Evolutionary conservation across 306 rosid species (phyloP).

Genomic region (Argentina anserina): DNA sequence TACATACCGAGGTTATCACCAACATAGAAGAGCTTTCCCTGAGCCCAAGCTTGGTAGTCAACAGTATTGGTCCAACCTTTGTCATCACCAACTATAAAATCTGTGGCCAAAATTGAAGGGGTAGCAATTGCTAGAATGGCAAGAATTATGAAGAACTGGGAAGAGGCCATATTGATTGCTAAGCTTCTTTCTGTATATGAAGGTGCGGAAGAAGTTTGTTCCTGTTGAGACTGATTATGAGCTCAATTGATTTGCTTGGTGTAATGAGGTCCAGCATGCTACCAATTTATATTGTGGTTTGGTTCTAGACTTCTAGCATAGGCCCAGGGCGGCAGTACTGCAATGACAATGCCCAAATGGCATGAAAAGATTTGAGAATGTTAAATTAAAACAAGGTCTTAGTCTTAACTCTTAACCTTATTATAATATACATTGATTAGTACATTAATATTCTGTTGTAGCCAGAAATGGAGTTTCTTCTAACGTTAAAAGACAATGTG

Average conservation of each 20-base stretch:
- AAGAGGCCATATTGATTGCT: constrained; percentile 19
- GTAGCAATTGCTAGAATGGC: constrained; percentile 18
- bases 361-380: neutral
- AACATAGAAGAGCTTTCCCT: constrained; percentile 29
- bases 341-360: neutral
- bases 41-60: constrained; percentile 32
- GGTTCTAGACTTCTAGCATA: too few species aligned
- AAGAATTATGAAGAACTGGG: constrained; percentile 11
- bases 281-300: neutral
- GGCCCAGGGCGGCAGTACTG: neutral
- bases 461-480: neutral
- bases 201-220: neutral
- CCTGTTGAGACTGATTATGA: neutral
- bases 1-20: constrained; percentile 36
- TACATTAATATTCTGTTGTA: neutral
- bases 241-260: neutral
- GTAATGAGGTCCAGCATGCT: neutral
- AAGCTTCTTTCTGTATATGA: neutral
- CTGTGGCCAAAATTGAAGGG: constrained; percentile 19
- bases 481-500: neutral
- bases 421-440: neutral
- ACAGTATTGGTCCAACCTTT: constrained; percentile 30
- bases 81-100: constrained; percentile 30
- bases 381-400: neutral
- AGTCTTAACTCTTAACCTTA: neutral